Conservation (phyloP, 83 land plant genomes). For the Isoetes engelmannii region DNA sequence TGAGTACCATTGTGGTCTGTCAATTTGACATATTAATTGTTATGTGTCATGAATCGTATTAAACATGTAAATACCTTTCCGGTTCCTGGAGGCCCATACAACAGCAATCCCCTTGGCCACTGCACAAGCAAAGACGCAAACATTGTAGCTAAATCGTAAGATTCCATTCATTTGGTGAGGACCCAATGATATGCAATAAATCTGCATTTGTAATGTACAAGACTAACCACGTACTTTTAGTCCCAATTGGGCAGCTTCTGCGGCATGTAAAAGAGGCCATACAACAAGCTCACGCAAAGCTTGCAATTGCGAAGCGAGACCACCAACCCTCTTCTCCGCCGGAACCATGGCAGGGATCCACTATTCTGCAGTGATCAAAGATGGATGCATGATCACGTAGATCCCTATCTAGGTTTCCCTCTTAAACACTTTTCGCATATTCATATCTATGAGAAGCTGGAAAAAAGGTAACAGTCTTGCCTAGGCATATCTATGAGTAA, state of each 20-base stretch:
- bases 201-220: background rate
- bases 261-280: slow-evolving; percentile 51
- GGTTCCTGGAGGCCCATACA: slow-evolving; percentile 87
- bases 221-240: slow-evolving; percentile 22
- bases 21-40: slow-evolving; percentile 9
- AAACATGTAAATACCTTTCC: slow-evolving; percentile 55
- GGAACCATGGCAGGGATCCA: too few relatives aligned
- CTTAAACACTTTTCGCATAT: too few relatives aligned
- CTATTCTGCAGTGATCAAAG: too few relatives aligned
- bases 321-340: slow-evolving; percentile 58
- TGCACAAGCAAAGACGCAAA: slow-evolving; percentile 16
- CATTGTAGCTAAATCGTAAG: background rate
- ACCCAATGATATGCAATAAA: background rate
- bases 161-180: background rate
- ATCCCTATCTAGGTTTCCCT: too few relatives aligned
- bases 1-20: slow-evolving; percentile 85
- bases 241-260: slow-evolving; percentile 39
- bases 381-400: too few relatives aligned
- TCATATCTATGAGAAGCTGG: too few relatives aligned
- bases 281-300: slow-evolving; percentile 60
- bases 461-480: too few relatives aligned
- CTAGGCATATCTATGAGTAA: too few relatives aligned
- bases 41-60: background rate
- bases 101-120: slow-evolving; percentile 86
- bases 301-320: slow-evolving; percentile 43